A percentile compares a stretch with the other conserved stretches of the same genome.
phyloP scores from a whole-genome alignment of 2,329 filamentous ascomycete genomes.

The Gliomastix tumulicola region DNA sequence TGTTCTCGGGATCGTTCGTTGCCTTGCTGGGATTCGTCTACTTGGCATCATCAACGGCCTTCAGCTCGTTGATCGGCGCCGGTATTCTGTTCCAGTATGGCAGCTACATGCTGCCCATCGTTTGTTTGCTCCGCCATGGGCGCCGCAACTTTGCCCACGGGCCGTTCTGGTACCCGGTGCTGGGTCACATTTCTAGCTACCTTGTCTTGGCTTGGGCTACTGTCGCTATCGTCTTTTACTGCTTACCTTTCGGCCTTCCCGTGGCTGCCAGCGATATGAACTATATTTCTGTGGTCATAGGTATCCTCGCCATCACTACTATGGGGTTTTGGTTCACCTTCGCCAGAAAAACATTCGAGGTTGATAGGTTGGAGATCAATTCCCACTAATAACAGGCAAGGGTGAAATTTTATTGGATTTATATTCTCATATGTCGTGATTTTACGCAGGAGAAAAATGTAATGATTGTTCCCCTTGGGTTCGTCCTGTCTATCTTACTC shows the following conservation, averaged over 20 bases:
- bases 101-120: background rate
- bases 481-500: no score
- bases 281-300: conserved; percentile 15
- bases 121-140: background rate
- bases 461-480: no score
- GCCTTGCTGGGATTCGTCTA: background rate
- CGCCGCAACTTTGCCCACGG: no score
- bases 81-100: background rate
- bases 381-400: no score
- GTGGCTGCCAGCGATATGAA: conserved; percentile 14
- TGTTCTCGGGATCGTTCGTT: conserved; percentile 8
- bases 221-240: conserved; percentile 16
- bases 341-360: no score
- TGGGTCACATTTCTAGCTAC: conserved; percentile 13
- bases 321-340: no score
- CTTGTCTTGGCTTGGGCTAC: conserved; percentile 14
- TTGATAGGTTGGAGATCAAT: no score
- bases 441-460: no score
- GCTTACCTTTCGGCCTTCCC: conserved; percentile 15
- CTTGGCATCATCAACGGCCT: background rate
- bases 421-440: no score
- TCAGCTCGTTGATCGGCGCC: background rate
- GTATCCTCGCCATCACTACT: no score
- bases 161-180: conserved; percentile 16
- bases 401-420: no score